Percentiles rank a stretch among this genome's conserved stretches.
Evolutionary conservation across 2,329 filamentous ascomycete species (phyloP).

Genomic region (Dothideomycetidae sp.): DNA sequence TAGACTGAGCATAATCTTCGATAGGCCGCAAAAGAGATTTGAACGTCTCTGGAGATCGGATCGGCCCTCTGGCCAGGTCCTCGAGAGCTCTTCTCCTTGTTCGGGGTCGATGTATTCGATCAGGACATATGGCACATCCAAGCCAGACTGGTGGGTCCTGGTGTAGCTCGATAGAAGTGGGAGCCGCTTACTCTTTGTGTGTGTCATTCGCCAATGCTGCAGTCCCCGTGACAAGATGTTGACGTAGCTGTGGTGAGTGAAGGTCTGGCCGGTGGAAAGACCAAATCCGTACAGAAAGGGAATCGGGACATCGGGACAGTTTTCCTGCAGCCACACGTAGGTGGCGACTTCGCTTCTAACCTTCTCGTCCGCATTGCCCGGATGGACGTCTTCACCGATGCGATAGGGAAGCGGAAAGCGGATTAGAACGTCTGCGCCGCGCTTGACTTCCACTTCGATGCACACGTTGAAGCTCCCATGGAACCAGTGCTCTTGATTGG

Average conservation of each 20-base stretch:
- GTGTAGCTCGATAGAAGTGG: no score
- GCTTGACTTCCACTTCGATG: not conserved
- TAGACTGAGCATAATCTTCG: conserved; percentile 17
- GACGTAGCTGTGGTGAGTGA: no score
- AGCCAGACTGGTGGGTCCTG: no score
- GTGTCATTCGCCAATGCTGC: no score
- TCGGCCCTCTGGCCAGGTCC: not conserved
- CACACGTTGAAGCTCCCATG: conserved; percentile 5
- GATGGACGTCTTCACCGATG: conserved; percentile 24
- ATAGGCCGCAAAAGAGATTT: conserved; percentile 17
- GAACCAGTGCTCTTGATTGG: not conserved
- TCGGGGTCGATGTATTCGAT: no score
- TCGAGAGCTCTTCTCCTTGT: not conserved
- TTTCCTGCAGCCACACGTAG: conserved; percentile 26
- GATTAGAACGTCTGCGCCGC: not conserved
- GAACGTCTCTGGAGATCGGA: conserved; percentile 1
- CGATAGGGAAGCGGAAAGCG: conserved; percentile 9
- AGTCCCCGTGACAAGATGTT: no score
- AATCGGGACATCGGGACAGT: conserved; percentile 26
- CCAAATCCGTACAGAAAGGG: conserved; percentile 23
- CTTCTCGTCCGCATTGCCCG: conserved; percentile 35
- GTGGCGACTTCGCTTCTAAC: conserved; percentile 27
- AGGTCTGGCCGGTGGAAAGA: no score
- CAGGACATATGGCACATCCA: no score
- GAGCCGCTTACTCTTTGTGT: no score